Conservation (phyloP, 1,284 basidiomycete genomes). For the Leccinum fuscescens region DNA sequence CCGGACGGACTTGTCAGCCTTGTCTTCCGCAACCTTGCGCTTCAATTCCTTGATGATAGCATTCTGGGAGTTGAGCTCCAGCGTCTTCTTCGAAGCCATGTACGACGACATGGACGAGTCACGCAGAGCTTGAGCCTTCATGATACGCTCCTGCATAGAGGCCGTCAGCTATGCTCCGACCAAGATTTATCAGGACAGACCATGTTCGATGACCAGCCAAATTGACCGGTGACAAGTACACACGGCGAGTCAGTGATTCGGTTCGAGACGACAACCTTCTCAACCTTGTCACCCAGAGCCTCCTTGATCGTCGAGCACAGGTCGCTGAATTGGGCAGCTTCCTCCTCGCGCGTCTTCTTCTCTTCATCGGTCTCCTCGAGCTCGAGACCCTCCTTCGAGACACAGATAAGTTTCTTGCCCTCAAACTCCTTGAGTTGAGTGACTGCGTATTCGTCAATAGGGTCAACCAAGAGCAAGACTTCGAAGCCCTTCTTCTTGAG, state of each 20-base stretch:
- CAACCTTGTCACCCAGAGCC: conserved; percentile 97
- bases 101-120: conserved; percentile 99
- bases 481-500: conserved; percentile 99
- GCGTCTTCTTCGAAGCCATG: conserved; percentile 99
- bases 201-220: conserved; percentile 99
- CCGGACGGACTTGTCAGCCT: conserved; percentile 97
- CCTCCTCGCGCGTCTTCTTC: conserved; percentile 90
- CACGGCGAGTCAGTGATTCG: conserved; percentile 96
- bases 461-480: conserved; percentile 96
- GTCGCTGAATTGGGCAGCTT: conserved; percentile 82
- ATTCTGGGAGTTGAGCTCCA: conserved; percentile 95
- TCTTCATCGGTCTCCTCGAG: conserved; percentile 99
- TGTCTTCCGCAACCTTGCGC: conserved; percentile 93
- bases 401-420: conserved; percentile 96
- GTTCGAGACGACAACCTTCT: conserved; percentile 99
- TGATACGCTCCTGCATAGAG: conserved; percentile 82
- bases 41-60: conserved; percentile 96
- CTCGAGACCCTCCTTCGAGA: conserved; percentile 99
- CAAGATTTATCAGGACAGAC: conserved; percentile 37
- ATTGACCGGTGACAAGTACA: conserved; percentile 97
- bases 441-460: conserved; percentile 96
- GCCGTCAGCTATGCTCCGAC: conserved; percentile 8
- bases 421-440: conserved; percentile 99
- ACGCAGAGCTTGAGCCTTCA: conserved; percentile 99
- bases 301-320: conserved; percentile 97